These are phyloP conservation scores for Colletotrichum tofieldiae DNA, from an alignment of 2,329 filamentous ascomycete genomes.

Conservation along the genomic window DNA sequence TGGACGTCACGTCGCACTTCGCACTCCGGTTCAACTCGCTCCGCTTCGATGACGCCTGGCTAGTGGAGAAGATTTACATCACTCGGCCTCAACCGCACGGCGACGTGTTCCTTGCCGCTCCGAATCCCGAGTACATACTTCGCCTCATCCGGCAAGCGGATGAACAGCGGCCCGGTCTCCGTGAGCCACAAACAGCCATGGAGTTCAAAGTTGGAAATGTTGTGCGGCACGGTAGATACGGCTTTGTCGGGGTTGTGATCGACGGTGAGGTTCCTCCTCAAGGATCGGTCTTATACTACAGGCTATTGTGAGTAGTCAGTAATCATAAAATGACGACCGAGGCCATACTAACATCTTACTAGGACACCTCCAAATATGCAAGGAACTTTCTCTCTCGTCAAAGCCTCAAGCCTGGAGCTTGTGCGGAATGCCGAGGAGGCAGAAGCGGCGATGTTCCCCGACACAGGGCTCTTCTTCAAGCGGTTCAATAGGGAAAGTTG, in stretches of 20 bases:
- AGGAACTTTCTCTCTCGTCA: slow-evolving; percentile 40
- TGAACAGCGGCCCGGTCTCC: slow-evolving; percentile 55
- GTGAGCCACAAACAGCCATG: slow-evolving; percentile 48
- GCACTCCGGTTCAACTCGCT: slow-evolving; percentile 63
- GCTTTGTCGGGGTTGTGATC: slow-evolving; percentile 85
- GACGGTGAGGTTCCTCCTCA: slow-evolving; percentile 72
- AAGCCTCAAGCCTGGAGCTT: slow-evolving; percentile 40
- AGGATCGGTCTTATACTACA: slow-evolving; percentile 31
- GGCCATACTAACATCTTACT: neutral
- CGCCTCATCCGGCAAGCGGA: slow-evolving; percentile 63
- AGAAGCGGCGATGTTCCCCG: slow-evolving; percentile 70
- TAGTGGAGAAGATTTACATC: slow-evolving; percentile 70
- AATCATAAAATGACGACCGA: slow-evolving; percentile 45
- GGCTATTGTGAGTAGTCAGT: slow-evolving; percentile 39
- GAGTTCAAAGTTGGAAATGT: slow-evolving; percentile 83
- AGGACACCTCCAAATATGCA: slow-evolving; percentile 41
- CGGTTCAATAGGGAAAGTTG: slow-evolving; percentile 79
- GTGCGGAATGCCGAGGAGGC: slow-evolving; percentile 32
- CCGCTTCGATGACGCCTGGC: slow-evolving; percentile 76
- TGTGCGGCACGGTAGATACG: slow-evolving; percentile 86
- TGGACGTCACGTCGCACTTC: slow-evolving; percentile 41
- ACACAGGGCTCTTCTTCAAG: slow-evolving; percentile 91
- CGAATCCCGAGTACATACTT: slow-evolving; percentile 46
- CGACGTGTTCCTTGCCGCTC: slow-evolving; percentile 30
- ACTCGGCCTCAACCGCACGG: slow-evolving; percentile 26